These are phyloP conservation scores for Fusarium sp. DNA, from an alignment of 2,329 filamentous ascomycete species.

Conservation along the genomic window DNA sequence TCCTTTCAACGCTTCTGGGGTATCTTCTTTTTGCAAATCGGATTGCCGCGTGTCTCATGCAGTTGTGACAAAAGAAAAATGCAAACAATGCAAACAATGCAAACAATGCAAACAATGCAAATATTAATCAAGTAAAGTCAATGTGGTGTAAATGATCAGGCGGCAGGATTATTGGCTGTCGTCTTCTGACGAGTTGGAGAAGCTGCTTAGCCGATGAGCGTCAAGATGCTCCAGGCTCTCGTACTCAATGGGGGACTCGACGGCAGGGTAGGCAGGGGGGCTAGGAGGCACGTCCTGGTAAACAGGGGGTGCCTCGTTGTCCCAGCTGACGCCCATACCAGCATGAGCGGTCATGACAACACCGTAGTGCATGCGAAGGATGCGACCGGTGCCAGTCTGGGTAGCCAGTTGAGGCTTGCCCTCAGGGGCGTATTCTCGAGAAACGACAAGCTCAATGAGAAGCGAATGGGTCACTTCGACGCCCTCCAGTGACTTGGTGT, in stretches of 20 bases:
- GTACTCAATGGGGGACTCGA: conserved; percentile 55
- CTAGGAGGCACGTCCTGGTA: conserved; percentile 93
- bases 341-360: conserved; percentile 84
- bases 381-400: conserved; percentile 89
- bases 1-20: conserved; percentile 49
- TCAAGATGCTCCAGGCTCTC: conserved; percentile 55
- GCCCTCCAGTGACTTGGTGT: conserved; percentile 79
- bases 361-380: conserved; percentile 92
- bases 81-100: conserved; percentile 14
- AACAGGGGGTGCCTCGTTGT: conserved; percentile 92
- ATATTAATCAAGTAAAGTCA: conserved; percentile 26
- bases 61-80: conserved; percentile 39
- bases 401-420: conserved; percentile 77
- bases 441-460: conserved; percentile 92
- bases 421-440: conserved; percentile 86
- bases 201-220: conserved; percentile 46
- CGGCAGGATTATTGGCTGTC: conserved; percentile 27
- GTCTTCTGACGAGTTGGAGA: conserved; percentile 40
- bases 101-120: conserved; percentile 13
- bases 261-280: conserved; percentile 75
- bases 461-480: conserved; percentile 86
- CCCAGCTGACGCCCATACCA: conserved; percentile 94
- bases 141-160: conserved; percentile 1
- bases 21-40: conserved; percentile 46
- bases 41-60: conserved; percentile 47